These are phyloP conservation scores for Phytophthora hybrid DNA, from an alignment of 352 stramenopile genomes.

Conservation along the genomic window DNA sequence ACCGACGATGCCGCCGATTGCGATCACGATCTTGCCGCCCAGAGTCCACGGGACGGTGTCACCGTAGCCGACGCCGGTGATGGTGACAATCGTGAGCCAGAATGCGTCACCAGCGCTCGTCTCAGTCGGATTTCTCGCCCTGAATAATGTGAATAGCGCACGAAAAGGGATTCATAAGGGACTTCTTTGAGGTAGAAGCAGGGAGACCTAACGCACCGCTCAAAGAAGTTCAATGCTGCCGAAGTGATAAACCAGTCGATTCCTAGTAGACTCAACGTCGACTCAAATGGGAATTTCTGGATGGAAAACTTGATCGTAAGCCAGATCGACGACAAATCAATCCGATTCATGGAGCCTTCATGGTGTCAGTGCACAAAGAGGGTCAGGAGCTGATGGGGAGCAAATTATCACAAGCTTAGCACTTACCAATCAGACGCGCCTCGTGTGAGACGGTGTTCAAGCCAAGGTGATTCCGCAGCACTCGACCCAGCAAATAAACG, in stretches of 20 bases:
- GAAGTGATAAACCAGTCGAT: conserved; percentile 70
- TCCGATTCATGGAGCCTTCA: conserved; percentile 56
- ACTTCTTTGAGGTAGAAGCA: not conserved
- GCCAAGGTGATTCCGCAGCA: conserved; percentile 58
- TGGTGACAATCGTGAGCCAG: conserved; percentile 77
- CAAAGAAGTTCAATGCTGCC: conserved; percentile 65
- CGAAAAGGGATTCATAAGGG: not conserved
- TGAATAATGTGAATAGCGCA: conserved; percentile 6
- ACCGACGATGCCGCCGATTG: conserved; percentile 63
- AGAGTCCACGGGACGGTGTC: conserved; percentile 60
- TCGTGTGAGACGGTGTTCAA: conserved; percentile 48
- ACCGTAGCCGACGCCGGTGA: conserved; percentile 70
- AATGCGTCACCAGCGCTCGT: conserved; percentile 57
- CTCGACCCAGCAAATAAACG: conserved; percentile 65
- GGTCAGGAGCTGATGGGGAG: too few species aligned
- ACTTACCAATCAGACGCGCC: conserved; percentile 49
- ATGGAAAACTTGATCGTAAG: conserved; percentile 71
- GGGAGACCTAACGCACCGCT: conserved; percentile 37
- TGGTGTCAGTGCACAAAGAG: not conserved
- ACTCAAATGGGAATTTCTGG: conserved; percentile 56
- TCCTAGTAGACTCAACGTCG: conserved; percentile 42
- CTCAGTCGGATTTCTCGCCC: conserved; percentile 53
- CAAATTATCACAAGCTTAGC: too few species aligned
- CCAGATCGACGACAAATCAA: conserved; percentile 69
- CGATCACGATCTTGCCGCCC: conserved; percentile 65